Conservation (phyloP, 2,329 filamentous ascomycete species). For the Alternaria brassicicola region DNA sequence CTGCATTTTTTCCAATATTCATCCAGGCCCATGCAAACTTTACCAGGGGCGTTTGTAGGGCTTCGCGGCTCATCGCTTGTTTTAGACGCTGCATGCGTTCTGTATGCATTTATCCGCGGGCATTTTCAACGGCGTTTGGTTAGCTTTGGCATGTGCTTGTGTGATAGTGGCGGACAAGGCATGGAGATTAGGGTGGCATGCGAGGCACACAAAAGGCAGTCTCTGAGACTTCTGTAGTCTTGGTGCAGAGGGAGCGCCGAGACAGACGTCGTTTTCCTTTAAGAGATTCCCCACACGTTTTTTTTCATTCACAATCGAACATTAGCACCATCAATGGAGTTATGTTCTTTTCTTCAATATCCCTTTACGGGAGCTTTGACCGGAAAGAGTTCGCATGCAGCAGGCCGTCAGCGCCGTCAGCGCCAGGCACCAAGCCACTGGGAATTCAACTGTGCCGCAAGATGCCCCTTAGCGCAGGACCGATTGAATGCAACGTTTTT, state of each 20-base stretch:
- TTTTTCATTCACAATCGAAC: conserved; percentile 3
- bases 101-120: conserved; percentile 18
- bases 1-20: conserved; percentile 4
- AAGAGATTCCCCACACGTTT: conserved; percentile 25
- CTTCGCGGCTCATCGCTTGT: conserved; percentile 8
- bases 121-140: conserved; percentile 20
- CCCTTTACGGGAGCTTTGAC: background rate
- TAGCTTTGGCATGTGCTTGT: conserved; percentile 3
- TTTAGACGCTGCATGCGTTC: background rate
- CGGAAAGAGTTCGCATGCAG: conserved; percentile 8
- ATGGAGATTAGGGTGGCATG: conserved; percentile 7
- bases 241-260: background rate
- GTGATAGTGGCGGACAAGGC: conserved; percentile 15
- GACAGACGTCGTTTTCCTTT: conserved; percentile 13
- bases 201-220: background rate
- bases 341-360: background rate
- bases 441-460: conserved; percentile 17
- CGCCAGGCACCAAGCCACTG: conserved; percentile 15
- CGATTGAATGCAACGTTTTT: background rate
- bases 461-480: conserved; percentile 8
- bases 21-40: background rate
- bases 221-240: background rate
- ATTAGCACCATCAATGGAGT: conserved; percentile 4
- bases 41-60: background rate
- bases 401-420: conserved; percentile 6